A percentile compares a stretch with the other conserved stretches of the same genome.
Conservation (phyloP, 2,329 filamentous ascomycete genomes). For the Botrytis pseudocinerea region DNA sequence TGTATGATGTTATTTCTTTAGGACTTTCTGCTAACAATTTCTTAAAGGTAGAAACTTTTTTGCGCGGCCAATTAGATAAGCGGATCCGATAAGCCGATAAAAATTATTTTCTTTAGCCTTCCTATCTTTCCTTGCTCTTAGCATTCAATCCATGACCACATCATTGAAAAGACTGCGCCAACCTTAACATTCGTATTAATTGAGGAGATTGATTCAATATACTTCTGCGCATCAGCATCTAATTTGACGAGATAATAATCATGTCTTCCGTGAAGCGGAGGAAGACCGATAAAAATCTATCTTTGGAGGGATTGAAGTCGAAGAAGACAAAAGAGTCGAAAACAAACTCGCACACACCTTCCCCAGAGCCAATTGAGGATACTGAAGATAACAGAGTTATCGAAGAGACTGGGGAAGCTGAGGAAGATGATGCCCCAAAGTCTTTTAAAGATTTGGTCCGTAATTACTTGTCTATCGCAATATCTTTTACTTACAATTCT, state of each 20-base stretch:
- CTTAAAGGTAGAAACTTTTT: conserved; percentile 28
- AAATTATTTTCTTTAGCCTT: conserved; percentile 30
- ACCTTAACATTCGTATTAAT: not conserved
- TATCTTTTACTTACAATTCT: not conserved
- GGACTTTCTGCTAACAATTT: conserved; percentile 19
- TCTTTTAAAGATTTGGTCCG: conserved; percentile 52
- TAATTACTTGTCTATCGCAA: not conserved
- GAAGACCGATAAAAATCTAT: conserved; percentile 35
- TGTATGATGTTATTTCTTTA: conserved; percentile 26
- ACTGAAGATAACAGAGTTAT: conserved; percentile 23
- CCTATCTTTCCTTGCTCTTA: not conserved
- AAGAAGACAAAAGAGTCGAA: conserved; percentile 28
- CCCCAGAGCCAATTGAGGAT: conserved; percentile 15
- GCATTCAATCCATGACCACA: too few species aligned
- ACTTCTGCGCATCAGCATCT: not conserved
- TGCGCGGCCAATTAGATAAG: conserved; percentile 36
- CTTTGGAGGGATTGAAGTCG: conserved; percentile 27
- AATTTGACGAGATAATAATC: conserved; percentile 4
- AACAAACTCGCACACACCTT: conserved; percentile 20
- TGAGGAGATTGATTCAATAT: not conserved
- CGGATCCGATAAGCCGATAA: conserved; percentile 40
- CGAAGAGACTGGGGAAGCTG: conserved; percentile 28
- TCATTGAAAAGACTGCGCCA: not conserved
- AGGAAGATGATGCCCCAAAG: conserved; percentile 41
- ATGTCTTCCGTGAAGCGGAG: conserved; percentile 41